Evolutionary conservation across 352 stramenopile genomes (phyloP).

Genomic region (Phytophthora macrochlamydospora): DNA sequence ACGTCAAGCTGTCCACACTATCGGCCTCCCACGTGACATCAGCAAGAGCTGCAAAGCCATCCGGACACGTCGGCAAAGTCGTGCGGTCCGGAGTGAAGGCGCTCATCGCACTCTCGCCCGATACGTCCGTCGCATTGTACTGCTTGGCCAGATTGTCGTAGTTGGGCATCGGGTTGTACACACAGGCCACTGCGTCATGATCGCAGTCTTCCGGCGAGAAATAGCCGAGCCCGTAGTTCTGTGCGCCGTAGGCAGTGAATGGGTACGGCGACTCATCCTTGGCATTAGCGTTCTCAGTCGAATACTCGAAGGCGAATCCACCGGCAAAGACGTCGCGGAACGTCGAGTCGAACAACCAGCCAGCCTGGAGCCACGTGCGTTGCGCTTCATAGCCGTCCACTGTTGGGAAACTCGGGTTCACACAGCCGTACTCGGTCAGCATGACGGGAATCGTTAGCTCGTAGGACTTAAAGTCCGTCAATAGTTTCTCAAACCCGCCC

Average conservation of each 20-base stretch:
- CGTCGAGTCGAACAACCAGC: slow-evolving; percentile 53
- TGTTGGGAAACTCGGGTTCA: slow-evolving; percentile 68
- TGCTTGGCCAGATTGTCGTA: slow-evolving; percentile 52
- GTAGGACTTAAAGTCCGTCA: slow-evolving; percentile 63
- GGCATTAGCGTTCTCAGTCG: slow-evolving; percentile 76
- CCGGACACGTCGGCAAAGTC: slow-evolving; percentile 38
- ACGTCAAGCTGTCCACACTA: slow-evolving; percentile 44
- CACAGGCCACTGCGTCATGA: slow-evolving; percentile 53
- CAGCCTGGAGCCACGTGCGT: slow-evolving; percentile 65
- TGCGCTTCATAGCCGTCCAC: slow-evolving; percentile 73
- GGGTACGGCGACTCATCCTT: slow-evolving; percentile 61
- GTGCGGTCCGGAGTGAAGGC: slow-evolving; percentile 44
- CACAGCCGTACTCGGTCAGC: slow-evolving; percentile 86
- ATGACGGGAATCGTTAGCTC: slow-evolving; percentile 78
- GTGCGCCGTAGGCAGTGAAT: slow-evolving; percentile 65
- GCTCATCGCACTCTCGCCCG: slow-evolving; percentile 37
- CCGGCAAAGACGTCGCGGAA: slow-evolving; percentile 68
- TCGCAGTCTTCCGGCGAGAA: slow-evolving; percentile 74
- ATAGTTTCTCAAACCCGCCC: slow-evolving; percentile 63
- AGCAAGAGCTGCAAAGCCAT: slow-evolving; percentile 38
- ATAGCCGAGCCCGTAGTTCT: slow-evolving; percentile 87
- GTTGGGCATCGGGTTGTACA: slow-evolving; percentile 79
- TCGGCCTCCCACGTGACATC: slow-evolving; percentile 49
- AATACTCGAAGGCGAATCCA: slow-evolving; percentile 86
- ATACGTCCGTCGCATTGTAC: slow-evolving; percentile 52